A percentile compares a stretch with the other conserved stretches of the same genome.
These are phyloP conservation scores for Talaromyces borbonicus DNA, from an alignment of 495 filamentous ascomycete species.

Conservation along the genomic window DNA sequence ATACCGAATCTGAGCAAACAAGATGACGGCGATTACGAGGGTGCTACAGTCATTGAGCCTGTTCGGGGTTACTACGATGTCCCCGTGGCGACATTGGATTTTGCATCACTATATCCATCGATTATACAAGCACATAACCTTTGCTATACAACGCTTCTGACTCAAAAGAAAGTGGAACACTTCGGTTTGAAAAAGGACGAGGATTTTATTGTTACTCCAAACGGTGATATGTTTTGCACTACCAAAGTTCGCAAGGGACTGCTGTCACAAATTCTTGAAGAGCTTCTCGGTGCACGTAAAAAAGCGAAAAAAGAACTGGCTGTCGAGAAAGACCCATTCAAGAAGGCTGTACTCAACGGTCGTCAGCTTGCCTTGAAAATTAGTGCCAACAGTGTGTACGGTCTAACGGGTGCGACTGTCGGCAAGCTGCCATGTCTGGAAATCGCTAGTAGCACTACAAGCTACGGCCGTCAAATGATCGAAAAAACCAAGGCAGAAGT, in stretches of 20 bases:
- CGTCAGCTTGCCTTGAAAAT: slow-evolving; percentile 93
- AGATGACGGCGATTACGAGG: slow-evolving; percentile 81
- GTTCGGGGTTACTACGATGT: slow-evolving; percentile 85
- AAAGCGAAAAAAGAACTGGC: slow-evolving; percentile 86
- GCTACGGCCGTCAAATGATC: slow-evolving; percentile 97
- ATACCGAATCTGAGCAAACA: slow-evolving; percentile 71
- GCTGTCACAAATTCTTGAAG: slow-evolving; percentile 89
- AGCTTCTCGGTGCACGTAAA: slow-evolving; percentile 80
- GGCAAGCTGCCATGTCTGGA: slow-evolving; percentile 92
- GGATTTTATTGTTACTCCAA: slow-evolving; percentile 94
- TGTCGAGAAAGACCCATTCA: slow-evolving; percentile 88
- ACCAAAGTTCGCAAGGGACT: slow-evolving; percentile 83
- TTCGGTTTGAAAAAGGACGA: slow-evolving; percentile 68
- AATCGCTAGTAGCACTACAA: slow-evolving; percentile 93
- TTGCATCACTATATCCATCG: slow-evolving; percentile 94
- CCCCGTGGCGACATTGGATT: slow-evolving; percentile 95
- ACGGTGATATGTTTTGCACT: slow-evolving; percentile 88
- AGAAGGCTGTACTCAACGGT: slow-evolving; percentile 95
- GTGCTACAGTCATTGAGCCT: slow-evolving; percentile 96
- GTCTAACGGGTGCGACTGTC: slow-evolving; percentile 89
- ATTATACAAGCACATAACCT: slow-evolving; percentile 99
- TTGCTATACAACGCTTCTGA: slow-evolving; percentile 92
- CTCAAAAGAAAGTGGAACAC: slow-evolving; percentile 66
- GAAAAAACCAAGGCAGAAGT: slow-evolving; percentile 93
- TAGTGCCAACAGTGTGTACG: slow-evolving; percentile 97